A percentile compares a stretch with the other conserved stretches of the same genome.
These are phyloP conservation scores for Scheffersomyces titani DNA, from an alignment of 1,139 yeast genomes.

Conservation along the genomic window DNA sequence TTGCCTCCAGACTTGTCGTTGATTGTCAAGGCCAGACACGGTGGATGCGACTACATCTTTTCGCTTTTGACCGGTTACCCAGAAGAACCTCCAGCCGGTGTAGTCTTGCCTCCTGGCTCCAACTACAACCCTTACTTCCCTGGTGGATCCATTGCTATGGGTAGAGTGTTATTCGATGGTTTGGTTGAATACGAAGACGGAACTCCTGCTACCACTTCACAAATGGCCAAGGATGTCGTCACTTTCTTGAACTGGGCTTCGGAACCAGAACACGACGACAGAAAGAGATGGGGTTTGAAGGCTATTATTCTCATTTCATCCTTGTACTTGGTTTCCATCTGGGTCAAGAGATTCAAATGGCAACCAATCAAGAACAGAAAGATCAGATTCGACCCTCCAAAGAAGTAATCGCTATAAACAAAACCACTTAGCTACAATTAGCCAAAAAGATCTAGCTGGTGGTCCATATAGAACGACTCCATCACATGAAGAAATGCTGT, in stretches of 20 bases:
- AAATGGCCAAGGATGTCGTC: slow-evolving; percentile 98
- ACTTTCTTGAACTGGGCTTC: slow-evolving; percentile 97
- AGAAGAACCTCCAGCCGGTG: slow-evolving; percentile 99
- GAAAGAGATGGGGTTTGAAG: slow-evolving; percentile 96
- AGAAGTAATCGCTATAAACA: slow-evolving; percentile 39
- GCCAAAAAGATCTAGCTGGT: not conserved
- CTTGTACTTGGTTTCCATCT: slow-evolving; percentile 78
- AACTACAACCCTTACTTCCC: slow-evolving; percentile 99
- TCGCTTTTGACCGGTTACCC: slow-evolving; percentile 97
- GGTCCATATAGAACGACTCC: not conserved
- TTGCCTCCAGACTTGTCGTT: slow-evolving; percentile 97
- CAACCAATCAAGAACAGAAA: slow-evolving; percentile 93
- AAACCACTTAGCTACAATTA: not conserved
- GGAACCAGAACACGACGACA: slow-evolving; percentile 98
- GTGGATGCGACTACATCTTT: slow-evolving; percentile 95
- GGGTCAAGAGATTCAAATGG: slow-evolving; percentile 99
- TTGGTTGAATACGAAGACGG: slow-evolving; percentile 98
- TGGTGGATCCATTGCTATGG: slow-evolving; percentile 99
- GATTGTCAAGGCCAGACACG: slow-evolving; percentile 99
- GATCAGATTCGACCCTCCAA: slow-evolving; percentile 91
- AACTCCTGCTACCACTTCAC: slow-evolving; percentile 97
- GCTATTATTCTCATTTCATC: slow-evolving; percentile 80
- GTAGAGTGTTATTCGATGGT: slow-evolving; percentile 95
- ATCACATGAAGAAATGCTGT: not conserved
- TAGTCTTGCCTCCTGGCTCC: slow-evolving; percentile 84